Conservation (phyloP, 345 rosid species). For the Adansonia digitata region DNA sequence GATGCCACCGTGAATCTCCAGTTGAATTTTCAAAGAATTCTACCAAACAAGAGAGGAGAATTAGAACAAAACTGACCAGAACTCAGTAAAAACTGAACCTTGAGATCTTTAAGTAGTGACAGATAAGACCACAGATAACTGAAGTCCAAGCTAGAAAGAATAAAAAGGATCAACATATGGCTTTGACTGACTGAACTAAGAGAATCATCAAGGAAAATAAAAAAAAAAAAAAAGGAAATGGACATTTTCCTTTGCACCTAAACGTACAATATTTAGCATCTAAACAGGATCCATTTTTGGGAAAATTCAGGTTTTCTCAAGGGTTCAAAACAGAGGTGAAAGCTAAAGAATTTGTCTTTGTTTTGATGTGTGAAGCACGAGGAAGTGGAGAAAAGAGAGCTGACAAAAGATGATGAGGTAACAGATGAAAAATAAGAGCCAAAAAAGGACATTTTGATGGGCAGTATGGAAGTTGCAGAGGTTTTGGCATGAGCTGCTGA, state of each 20-base stretch:
- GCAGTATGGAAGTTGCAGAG: slow-evolving; percentile 32
- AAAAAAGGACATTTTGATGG: slow-evolving; percentile 30
- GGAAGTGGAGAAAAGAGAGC: slow-evolving; percentile 2
- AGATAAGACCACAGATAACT: slow-evolving; percentile 35
- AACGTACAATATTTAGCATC: neutral
- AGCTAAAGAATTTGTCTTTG: slow-evolving; percentile 10
- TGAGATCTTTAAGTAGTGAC: slow-evolving; percentile 51
- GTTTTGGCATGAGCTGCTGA: slow-evolving; percentile 42
- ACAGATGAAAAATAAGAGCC: slow-evolving; percentile 10
- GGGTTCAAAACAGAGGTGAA: slow-evolving; percentile 28
- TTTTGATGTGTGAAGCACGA: slow-evolving; percentile 19
- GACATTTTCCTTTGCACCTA: slow-evolving; percentile 27
- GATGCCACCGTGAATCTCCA: slow-evolving; percentile 18
- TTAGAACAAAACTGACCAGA: slow-evolving; percentile 45
- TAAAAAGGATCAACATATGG: slow-evolving; percentile 39
- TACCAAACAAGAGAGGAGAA: slow-evolving; percentile 42
- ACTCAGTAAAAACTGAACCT: slow-evolving; percentile 30
- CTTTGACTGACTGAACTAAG: slow-evolving; percentile 47
- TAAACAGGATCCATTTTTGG: slow-evolving; percentile 1
- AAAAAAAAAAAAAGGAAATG: slow-evolving; percentile 25
- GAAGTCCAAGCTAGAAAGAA: slow-evolving; percentile 43
- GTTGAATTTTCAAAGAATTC: slow-evolving; percentile 43
- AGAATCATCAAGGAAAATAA: slow-evolving; percentile 44
- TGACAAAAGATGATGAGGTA: slow-evolving; percentile 17
- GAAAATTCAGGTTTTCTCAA: neutral